Base-by-base conservation (phyloP, 192 early-diverging fungal species). In the Gigaspora rosea region DNA sequence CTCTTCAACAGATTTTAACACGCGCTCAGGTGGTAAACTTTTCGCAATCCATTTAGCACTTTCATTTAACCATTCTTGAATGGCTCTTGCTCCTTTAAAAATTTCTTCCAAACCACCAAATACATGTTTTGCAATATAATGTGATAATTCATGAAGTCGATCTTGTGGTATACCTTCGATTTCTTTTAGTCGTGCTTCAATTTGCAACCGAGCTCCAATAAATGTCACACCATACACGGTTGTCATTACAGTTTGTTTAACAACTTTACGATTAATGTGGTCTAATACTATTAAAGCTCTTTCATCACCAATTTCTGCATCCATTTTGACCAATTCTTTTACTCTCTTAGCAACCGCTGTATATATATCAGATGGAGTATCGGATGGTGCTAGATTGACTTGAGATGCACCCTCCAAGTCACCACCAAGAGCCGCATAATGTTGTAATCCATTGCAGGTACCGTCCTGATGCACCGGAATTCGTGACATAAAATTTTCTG, bases 191-290 rank as follows among this genome's bases (percentile, higher is more conserved):
- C 96, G 89, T 50, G 90, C 91, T 32, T 87, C 85, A 73, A 99
- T 96, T 85, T 99, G 97, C 11, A 86, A 84, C 49, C 90, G 84
- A 7, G 97, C 97, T 46, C 97, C 97, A 32, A 99, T 86, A 78
- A 97, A 93, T 2, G 97, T 99, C 64, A 99, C 97, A 41, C 97
- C 97, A 64, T 99, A 99, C 6, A 97, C 96, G 80, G 96, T 97
- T 65, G 97, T 99, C 97, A 99, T 99, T 77, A 99, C 96, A 0
- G 97, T 97, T 78, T 99, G 96, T 85, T 99, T 99, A 68, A 99
- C 95, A 52, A 99, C 89, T 85, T 97, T 97, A 65, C 97, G 92
- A 11, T 88, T 92, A 57, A 99, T 85, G 73, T 88, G 88, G 74
- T 86, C 88, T 35, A 85, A 73, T 75, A 96, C 85, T 4, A 92